Evolutionary conservation across 2,329 filamentous ascomycete genomes (phyloP), one percentile per base, ranked within the genome.

Genomic region (Fusarium torreyae): DNA sequence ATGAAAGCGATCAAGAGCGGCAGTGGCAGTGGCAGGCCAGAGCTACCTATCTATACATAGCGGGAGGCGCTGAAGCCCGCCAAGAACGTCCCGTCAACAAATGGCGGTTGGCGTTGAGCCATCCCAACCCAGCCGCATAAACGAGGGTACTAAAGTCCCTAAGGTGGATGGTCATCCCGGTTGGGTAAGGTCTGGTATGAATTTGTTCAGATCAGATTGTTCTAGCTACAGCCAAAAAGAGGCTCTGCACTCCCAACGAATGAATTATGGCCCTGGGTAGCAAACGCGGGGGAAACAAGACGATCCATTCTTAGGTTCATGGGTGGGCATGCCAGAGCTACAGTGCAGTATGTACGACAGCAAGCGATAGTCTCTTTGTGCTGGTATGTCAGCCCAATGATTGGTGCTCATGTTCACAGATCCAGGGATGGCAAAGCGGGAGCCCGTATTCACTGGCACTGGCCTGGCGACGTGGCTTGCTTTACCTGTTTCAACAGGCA

Each of bases 1-100:
- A 48, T 38, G 24, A 36, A 49, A 34, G 34, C 36, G 38, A 51
- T 48, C 20, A 53, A 17, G 53, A 38, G 42, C 38, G 40, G 42
- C 43, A 53, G 33, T 36, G 26, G 22, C 34, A 44, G 42, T 51
- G 49, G 53, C 38, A 68, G 42, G 64, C 52, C 46, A 24, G 45
- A 40, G 46, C 52, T 52, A 46, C 52, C 64, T 68, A 68, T 66
- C 64, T 68, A 68, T 66, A 66, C 61, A 66, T 66, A 66, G 66
- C 57, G 46, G 46, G 38, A 60, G 52, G 59, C 59, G 61, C 61
- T 64, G 61, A 64, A 64, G 61, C 59, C 42, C 46, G 46, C 42
- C 62, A 52, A 51, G 44, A 57, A 40, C 28, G 28, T 31, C 28
- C 63, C 63, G 68, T 57, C 63, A 61, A 57, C 51, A 50, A 46